Base-by-base conservation (phyloP, 345 rosid genomes). In the Citrus hindsii region DNA sequence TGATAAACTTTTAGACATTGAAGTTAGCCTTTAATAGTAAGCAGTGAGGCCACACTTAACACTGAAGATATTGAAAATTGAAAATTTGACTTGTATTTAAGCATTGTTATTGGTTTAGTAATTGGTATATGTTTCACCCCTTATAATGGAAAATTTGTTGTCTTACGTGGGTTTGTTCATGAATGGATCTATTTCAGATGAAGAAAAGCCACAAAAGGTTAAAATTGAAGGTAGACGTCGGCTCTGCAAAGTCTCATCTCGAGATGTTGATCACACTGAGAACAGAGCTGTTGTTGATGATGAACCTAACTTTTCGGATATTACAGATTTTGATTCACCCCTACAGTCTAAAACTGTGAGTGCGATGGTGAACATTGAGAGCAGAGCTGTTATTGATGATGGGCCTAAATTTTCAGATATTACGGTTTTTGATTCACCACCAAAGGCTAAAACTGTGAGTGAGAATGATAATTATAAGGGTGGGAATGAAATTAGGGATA, bases 241-340 rank as follows among this genome's bases (percentile, higher is more conserved):
- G 18, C 88, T 90, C 33, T 92, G 90, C 78, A 90, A 86, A 82
- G 69, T 90, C 77, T 87, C 93, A 67, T 74, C 88, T 70, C 73
- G 69, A 76, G 89, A 86, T 63, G 77, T 71, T 69, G 80, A 60
- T 24, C 73, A 80, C 55, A 73, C 78, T 64, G 78, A 73, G 53
- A 51, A 61, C 67, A 35, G 22, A 46, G 51, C 51, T 46, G 18
- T 46, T 46, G 51, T 81, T 37, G 80, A 56, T 33, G 75, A 77
- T n/a, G 91, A 76, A 77, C 89, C 90, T 60, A 69, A 74, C 16
- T 86, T 85, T 58, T 81, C 85, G 35, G 87, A 75, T 3, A 83
- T 92, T 78, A 79, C 89, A 35, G 97, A 92, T 89, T 91, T 92
- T 79, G 89, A 82, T 80, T 94, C 99, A 9, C 93, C 93, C 32